phyloP scores from a whole-genome alignment of 2,329 filamentous ascomycete species.

The Aurifilum marmelostoma region DNA sequence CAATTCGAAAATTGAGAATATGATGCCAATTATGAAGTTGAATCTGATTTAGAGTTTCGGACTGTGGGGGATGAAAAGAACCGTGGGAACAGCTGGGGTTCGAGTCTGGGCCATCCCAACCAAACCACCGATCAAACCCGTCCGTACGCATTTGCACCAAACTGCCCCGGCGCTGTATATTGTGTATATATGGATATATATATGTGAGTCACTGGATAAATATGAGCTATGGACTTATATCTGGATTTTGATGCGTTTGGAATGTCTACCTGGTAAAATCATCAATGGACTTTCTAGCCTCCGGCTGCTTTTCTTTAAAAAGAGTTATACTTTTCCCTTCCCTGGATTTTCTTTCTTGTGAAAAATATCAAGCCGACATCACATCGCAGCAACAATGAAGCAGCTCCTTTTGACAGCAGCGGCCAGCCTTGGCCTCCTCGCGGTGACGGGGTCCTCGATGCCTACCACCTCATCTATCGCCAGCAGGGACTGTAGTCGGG shows the following conservation, averaged over 20 bases:
- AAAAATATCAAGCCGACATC: not conserved
- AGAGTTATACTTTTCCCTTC: too few relatives aligned
- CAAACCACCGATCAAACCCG: too few relatives aligned
- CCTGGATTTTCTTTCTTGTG: too few relatives aligned
- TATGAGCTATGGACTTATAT: too few relatives aligned
- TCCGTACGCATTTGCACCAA: not conserved
- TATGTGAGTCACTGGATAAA: too few relatives aligned
- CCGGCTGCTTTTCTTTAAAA: not conserved
- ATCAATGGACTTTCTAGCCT: not conserved
- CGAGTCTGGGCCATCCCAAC: not conserved
- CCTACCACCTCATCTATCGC: not conserved
- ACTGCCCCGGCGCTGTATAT: too few relatives aligned
- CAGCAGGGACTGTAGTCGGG: slow-evolving; percentile 2
- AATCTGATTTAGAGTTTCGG: not conserved
- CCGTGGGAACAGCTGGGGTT: not conserved
- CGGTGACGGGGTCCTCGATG: slow-evolving; percentile 1
- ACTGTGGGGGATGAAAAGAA: not conserved
- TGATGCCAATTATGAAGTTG: not conserved
- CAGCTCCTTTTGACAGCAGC: not conserved
- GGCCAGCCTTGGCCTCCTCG: not conserved
- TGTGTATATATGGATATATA: not conserved
- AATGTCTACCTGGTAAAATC: not conserved
- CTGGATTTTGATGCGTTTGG: not conserved
- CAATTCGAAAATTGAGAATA: not conserved
- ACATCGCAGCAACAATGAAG: slow-evolving; percentile 5